Percentiles rank a stretch among this genome's conserved stretches.
These are phyloP conservation scores for Sphenostylis stenocarpa DNA, from an alignment of 306 rosid species.

Conservation along the genomic window DNA sequence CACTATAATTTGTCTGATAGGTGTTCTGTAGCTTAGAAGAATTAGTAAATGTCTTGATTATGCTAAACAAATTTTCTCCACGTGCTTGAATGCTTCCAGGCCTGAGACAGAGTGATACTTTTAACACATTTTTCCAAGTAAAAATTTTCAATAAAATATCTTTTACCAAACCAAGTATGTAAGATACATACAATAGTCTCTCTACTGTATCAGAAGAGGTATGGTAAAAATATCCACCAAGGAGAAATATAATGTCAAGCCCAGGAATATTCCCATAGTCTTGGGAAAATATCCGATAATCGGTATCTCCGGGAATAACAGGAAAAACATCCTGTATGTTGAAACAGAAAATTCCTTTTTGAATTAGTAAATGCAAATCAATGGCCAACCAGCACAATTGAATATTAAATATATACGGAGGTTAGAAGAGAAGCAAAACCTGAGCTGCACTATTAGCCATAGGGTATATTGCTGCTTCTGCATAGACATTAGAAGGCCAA, in stretches of 20 bases:
- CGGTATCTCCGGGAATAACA: constrained; percentile 96
- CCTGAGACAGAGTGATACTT: constrained; percentile 55
- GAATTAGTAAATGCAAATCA: constrained; percentile 18
- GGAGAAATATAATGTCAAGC: constrained; percentile 93
- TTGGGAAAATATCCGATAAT: constrained; percentile 89
- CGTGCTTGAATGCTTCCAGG: constrained; percentile 99
- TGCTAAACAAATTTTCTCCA: constrained; percentile 88
- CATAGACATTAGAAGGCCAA: constrained; percentile 88
- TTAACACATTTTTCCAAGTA: constrained; percentile 43
- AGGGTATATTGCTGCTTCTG: constrained; percentile 87
- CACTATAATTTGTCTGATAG: constrained; percentile 47
- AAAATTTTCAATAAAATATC: constrained; percentile 44
- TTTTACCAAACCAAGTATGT: constrained; percentile 53
- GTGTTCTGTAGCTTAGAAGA: constrained; percentile 69
- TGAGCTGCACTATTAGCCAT: constrained; percentile 99
- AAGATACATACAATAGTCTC: constrained; percentile 80
- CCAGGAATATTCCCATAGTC: constrained; percentile 95
- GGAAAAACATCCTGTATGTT: constrained; percentile 93
- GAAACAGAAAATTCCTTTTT: constrained; percentile 23
- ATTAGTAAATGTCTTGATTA: constrained; percentile 77
- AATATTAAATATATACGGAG: not conserved
- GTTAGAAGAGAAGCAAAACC: constrained; percentile 48
- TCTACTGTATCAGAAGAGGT: constrained; percentile 94
- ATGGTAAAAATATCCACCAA: constrained; percentile 98
- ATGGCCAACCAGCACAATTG: not conserved